A percentile compares a stretch with the other conserved stretches of the same genome.
phyloP scores from a whole-genome alignment of 345 rosid species.

The Moricandia moricandioides region DNA sequence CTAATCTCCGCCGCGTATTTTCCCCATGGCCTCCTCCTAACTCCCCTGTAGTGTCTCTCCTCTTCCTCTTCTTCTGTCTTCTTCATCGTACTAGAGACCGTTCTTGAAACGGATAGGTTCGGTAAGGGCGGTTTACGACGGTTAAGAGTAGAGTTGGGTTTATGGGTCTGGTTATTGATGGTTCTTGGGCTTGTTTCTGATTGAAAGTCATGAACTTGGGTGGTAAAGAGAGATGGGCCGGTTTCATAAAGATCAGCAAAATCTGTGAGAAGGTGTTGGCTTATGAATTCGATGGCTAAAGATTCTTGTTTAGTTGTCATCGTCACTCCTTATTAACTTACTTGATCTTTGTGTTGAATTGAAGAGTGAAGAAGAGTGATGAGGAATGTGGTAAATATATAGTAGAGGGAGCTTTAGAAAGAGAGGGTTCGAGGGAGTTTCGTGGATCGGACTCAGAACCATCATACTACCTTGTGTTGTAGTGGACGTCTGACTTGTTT shows the following conservation, averaged over 20 bases:
- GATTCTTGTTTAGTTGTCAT: constrained; percentile 41
- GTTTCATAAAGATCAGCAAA: constrained; percentile 9
- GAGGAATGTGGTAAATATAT: constrained; percentile 22
- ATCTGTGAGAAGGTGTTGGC: constrained; percentile 63
- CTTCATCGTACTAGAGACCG: not conserved
- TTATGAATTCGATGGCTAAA: constrained; percentile 55
- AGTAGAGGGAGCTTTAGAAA: not conserved
- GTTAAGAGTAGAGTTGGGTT: constrained; percentile 48
- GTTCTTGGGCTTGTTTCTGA: constrained; percentile 20
- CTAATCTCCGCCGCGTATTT: constrained; percentile 90
- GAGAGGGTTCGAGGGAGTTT: constrained; percentile 33
- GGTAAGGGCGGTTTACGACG: constrained; percentile 60
- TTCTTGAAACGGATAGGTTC: constrained; percentile 21
- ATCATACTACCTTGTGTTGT: constrained; percentile 21
- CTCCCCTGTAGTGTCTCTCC: constrained; percentile 76
- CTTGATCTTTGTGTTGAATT: not conserved
- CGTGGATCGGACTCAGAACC: constrained; percentile 35
- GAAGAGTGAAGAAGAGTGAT: constrained; percentile 32
- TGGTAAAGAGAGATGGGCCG: constrained; percentile 11
- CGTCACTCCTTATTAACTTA: constrained; percentile 13
- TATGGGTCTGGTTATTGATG: constrained; percentile 15
- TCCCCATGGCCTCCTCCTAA: constrained; percentile 86
- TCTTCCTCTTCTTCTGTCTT: constrained; percentile 20
- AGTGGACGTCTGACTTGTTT: constrained; percentile 21
- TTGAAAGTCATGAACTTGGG: not conserved